Percentiles rank a stretch among this genome's conserved stretches.
Evolutionary conservation across 345 rosid genomes (phyloP).

Genomic region (Melaleuca alternifolia): DNA sequence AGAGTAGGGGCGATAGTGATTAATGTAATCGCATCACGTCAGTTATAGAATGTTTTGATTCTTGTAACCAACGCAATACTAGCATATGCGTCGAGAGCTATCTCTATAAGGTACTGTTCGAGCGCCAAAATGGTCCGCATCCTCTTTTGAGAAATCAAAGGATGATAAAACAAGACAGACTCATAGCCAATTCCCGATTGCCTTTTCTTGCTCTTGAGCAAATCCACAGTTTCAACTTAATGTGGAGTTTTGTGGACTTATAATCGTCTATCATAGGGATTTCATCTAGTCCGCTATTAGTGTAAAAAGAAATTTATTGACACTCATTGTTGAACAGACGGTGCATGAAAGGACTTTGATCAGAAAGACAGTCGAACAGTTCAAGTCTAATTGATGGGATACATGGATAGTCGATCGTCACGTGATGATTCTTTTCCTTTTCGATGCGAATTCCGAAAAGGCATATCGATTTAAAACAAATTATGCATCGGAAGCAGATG

Average conservation of each 20-base stretch:
- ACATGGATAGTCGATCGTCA: not conserved
- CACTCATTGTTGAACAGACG: fast-evolving
- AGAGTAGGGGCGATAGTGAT: not conserved
- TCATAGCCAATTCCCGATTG: not conserved
- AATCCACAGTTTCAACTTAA: not conserved
- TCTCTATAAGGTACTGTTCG: fast-evolving
- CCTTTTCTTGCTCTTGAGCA: not conserved
- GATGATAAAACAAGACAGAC: too few species aligned
- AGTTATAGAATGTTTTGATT: not conserved
- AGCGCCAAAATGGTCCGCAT: too few species aligned
- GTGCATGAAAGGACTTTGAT: fast-evolving
- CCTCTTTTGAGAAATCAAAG: too few species aligned
- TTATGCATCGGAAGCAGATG: not conserved
- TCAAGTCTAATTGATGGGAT: fast-evolving
- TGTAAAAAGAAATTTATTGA: not conserved
- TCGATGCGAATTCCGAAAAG: not conserved
- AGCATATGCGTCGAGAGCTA: fast-evolving
- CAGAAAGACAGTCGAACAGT: fast-evolving
- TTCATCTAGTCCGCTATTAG: fast-evolving
- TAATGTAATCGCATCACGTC: not conserved
- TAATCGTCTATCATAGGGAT: not conserved
- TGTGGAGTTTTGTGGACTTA: not conserved
- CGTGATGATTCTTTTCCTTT: not conserved
- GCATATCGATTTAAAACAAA: not conserved
- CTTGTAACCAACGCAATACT: not conserved